Conservation (phyloP, 169 alveolate species). For the Neospora caninum region DNA sequence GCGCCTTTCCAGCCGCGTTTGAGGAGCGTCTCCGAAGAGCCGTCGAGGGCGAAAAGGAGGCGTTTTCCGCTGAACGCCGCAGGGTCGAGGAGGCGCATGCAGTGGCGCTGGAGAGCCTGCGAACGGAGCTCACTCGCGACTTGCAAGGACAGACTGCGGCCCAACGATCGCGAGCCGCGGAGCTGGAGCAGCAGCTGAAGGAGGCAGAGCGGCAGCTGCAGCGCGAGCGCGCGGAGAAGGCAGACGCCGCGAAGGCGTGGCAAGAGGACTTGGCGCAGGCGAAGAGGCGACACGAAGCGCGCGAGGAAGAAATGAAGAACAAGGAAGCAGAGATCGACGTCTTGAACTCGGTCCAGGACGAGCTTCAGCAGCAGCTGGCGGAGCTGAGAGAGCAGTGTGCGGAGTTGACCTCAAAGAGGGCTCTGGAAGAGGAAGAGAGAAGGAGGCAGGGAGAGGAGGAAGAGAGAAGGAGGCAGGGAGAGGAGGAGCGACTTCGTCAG, state of each 20-base stretch:
- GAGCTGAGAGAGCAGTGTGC: not conserved
- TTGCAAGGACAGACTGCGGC: not conserved
- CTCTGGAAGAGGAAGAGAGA: not conserved
- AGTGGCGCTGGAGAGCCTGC: not conserved
- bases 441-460: not conserved
- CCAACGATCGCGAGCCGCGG: not conserved
- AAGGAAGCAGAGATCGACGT: constrained; percentile 19
- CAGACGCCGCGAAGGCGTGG: not conserved
- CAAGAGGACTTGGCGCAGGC: not conserved
- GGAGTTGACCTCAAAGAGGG: not conserved
- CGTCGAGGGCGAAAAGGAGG: not conserved
- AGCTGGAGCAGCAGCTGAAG: not conserved
- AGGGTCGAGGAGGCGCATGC: not conserved
- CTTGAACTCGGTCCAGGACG: not conserved
- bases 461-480: not conserved
- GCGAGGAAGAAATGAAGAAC: not conserved
- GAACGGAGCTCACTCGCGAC: not conserved
- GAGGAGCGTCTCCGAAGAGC: not conserved
- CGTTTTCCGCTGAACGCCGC: not conserved
- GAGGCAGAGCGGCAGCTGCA: not conserved
- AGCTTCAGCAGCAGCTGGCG: not conserved
- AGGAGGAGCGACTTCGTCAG: not conserved
- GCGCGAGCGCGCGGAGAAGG: not conserved
- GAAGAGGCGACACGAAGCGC: not conserved
- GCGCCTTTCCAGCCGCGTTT: not conserved